Evolutionary conservation across 169 alveolate species (phyloP), one percentile per base, ranked within the genome.

Genomic region (Plasmodium cynomolgi): DNA sequence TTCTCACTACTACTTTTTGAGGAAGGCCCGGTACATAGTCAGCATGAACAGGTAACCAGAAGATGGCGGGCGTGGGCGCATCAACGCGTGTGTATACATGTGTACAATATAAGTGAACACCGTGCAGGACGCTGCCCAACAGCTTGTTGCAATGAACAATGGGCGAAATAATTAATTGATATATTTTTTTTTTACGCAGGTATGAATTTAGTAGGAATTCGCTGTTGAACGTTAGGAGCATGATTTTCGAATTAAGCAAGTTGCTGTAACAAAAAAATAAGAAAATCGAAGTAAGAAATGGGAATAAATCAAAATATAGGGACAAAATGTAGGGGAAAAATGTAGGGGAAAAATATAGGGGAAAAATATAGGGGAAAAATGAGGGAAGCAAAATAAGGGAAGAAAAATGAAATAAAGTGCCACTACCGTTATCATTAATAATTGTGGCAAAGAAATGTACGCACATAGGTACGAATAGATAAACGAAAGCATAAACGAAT

Each of bases 1-100:
- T 50, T 75, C 93, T 0, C 84, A 85, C 39, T 85, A 85, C 62
- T 85, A 74, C 68, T 85, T 85, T 75, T 85, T 85, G 68, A 85
- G 80, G 71, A 85, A 85, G 85, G 84, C 93, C 41, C 50, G 39
- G 3, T 56, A 75, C 44, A 68, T 74, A 85, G 62, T 85, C 29
- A 54, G 62, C 68, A 85, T 85, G 93, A 85, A 85, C 31, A 85
- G 93, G 93, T 85, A 85, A 13, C 75, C 20, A 7, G 56, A 17
- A 4, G 33, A 39, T 11, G 17, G 47, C 1, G 34, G 3, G 13
- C 33, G n/a, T 9, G 8, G 77, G 86, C 3, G 6, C 23, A 39
- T 29, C 54, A 81, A 4, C 34, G 79, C 9, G 20, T 58, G 6
- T 68, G 47, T 39, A 17, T 68, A 83, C 41, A 68, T 68, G 73